A percentile compares a stretch with the other conserved stretches of the same genome.
phyloP scores from a whole-genome alignment of 2,329 filamentous ascomycete species.

The Aspergillus sp. region DNA sequence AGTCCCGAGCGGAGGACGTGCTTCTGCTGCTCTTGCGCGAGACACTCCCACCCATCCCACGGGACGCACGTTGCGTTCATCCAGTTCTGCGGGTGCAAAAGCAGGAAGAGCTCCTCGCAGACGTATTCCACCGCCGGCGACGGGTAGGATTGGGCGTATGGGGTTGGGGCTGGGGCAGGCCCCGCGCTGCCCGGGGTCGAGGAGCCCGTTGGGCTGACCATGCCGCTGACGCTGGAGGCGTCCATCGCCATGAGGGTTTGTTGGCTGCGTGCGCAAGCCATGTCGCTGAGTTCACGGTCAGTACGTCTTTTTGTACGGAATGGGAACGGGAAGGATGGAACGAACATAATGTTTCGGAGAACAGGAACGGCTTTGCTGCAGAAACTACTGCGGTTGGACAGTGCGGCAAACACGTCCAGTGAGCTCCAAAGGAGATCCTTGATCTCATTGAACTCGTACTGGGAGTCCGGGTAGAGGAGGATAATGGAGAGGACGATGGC shows the following conservation, averaged over 20 bases:
- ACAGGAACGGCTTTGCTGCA: conserved; percentile 38
- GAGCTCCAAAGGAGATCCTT: conserved; percentile 28
- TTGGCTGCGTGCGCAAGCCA: conserved; percentile 19
- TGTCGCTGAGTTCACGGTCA: conserved; percentile 18
- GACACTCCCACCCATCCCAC: conserved; percentile 23
- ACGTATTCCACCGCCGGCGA: conserved; percentile 8
- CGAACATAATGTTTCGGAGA: conserved; percentile 35
- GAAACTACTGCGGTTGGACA: conserved; percentile 35
- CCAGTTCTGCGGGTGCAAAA: conserved; percentile 35
- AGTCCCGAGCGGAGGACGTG: neutral
- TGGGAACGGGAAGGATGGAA: neutral
- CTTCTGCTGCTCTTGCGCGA: conserved; percentile 1
- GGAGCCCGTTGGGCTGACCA: conserved; percentile 14
- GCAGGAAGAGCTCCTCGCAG: conserved; percentile 16
- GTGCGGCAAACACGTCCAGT: conserved; percentile 31
- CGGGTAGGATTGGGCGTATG: conserved; percentile 4
- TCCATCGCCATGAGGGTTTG: conserved; percentile 10
- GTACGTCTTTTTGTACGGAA: conserved; percentile 8
- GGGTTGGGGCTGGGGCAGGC: conserved; percentile 9
- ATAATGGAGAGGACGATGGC: conserved; percentile 33
- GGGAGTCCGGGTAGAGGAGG: conserved; percentile 27
- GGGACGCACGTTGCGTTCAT: conserved; percentile 28
- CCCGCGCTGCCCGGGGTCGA: neutral
- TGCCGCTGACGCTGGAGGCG: conserved; percentile 3
- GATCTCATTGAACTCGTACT: conserved; percentile 29